A percentile compares a stretch with the other conserved stretches of the same genome.
Evolutionary conservation across 2,329 filamentous ascomycete species (phyloP).

Genomic region (Pyricularia pennisetigena): DNA sequence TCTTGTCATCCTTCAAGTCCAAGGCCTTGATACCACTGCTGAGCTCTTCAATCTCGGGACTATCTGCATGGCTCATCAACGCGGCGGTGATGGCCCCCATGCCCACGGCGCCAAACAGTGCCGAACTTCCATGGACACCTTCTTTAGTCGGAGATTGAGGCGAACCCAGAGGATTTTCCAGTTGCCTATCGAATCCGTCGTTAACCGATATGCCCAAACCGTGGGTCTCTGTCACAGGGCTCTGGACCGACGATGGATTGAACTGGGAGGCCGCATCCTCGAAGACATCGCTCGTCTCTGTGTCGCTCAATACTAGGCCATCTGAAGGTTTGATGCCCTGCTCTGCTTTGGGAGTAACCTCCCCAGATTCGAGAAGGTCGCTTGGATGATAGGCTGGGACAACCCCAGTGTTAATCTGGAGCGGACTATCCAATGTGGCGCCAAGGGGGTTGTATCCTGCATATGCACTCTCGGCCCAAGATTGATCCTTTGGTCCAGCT

Average conservation of each 20-base stretch:
- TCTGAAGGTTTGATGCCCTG: constrained; percentile 22
- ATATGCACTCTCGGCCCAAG: not conserved
- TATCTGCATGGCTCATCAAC: not conserved
- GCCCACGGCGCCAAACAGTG: not conserved
- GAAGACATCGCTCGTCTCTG: constrained; percentile 9
- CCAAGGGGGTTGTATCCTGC: not conserved
- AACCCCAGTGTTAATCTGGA: constrained; percentile 31
- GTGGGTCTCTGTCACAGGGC: constrained; percentile 1
- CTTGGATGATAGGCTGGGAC: constrained; percentile 18
- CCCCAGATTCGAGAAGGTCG: constrained; percentile 50
- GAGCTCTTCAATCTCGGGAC: not conserved
- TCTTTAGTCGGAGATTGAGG: not conserved
- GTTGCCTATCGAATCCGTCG: not conserved
- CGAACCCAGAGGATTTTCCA: not conserved
- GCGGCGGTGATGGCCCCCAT: not conserved
- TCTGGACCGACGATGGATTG: constrained; percentile 2
- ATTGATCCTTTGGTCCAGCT: not conserved
- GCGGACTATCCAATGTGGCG: constrained; percentile 5
- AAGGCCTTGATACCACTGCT: not conserved
- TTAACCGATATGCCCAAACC: not conserved
- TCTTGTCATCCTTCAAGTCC: not conserved
- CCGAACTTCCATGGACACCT: not conserved
- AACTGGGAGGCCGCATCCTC: constrained; percentile 6
- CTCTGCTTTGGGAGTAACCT: constrained; percentile 59
- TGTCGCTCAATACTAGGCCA: constrained; percentile 5